A percentile compares a stretch with the other conserved stretches of the same genome.
These are phyloP conservation scores for Pyrus bretschneideri DNA, from an alignment of 306 rosid genomes.

Conservation along the genomic window DNA sequence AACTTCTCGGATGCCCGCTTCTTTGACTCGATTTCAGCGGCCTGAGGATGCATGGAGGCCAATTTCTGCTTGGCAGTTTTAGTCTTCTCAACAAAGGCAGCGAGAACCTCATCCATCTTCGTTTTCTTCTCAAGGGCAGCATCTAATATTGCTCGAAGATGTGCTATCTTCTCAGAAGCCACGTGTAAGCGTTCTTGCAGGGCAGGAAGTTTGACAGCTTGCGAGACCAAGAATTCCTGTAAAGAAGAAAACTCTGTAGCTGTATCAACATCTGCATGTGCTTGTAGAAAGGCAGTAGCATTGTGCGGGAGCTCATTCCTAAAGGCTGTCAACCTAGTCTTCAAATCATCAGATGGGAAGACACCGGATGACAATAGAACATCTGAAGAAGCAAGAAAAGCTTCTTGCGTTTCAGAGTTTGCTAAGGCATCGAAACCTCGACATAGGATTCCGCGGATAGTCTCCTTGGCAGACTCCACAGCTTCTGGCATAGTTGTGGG, in stretches of 20 bases:
- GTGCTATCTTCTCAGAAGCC: not conserved
- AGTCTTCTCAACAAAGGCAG: not conserved
- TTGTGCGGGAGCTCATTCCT: not conserved
- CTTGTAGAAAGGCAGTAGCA: not conserved
- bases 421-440: not conserved
- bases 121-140: not conserved
- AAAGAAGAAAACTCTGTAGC: not conserved
- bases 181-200: not conserved
- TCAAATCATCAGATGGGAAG: not conserved
- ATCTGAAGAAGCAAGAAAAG: not conserved
- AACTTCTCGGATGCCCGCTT: not conserved
- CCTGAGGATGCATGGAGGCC: not conserved
- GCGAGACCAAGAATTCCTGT: not conserved
- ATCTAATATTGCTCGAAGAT: not conserved
- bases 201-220: not conserved
- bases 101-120: not conserved
- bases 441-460: not conserved
- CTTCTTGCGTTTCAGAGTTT: not conserved
- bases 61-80: not conserved
- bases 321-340: not conserved
- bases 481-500: not conserved
- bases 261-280: not conserved
- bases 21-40: not conserved
- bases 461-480: not conserved
- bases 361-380: not conserved